Evolutionary conservation across 768 basidiomycete genomes (phyloP).

Genomic region (Suillus hirtellus): DNA sequence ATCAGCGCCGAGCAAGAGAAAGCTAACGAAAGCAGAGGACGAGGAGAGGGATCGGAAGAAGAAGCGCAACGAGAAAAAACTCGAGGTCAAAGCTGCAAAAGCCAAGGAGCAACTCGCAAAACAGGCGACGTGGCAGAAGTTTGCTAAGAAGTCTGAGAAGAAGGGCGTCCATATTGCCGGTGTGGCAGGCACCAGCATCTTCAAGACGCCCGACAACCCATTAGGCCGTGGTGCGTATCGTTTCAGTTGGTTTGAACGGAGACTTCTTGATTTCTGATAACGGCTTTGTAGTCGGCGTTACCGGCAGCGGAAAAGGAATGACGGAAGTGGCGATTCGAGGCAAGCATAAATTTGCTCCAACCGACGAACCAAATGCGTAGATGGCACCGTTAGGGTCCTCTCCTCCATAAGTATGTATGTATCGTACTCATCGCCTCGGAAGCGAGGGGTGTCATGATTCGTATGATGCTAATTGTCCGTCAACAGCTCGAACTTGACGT

Average conservation of each 20-base stretch:
- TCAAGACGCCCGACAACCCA: conserved; percentile 93
- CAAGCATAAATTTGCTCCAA: conserved; percentile 73
- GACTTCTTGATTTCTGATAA: too few relatives aligned
- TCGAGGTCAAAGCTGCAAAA: conserved; percentile 80
- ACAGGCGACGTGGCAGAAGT: conserved; percentile 91
- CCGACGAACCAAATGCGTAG: conserved; percentile 45
- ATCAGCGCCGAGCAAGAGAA: conserved; percentile 63
- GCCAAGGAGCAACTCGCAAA: conserved; percentile 85
- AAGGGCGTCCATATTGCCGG: conserved; percentile 92
- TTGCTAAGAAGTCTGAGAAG: conserved; percentile 92
- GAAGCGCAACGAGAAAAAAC: conserved; percentile 94
- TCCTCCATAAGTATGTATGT: conserved; percentile 7
- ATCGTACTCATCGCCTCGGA: background rate
- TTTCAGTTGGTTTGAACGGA: too few relatives aligned
- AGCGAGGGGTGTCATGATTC: conserved; percentile 1
- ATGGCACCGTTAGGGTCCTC: background rate
- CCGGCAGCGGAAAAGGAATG: conserved; percentile 88
- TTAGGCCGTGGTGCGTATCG: conserved; percentile 69
- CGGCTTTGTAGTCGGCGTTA: conserved; percentile 71
- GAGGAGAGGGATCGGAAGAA: conserved; percentile 87
- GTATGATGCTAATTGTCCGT: conserved; percentile 14
- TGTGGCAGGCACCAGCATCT: conserved; percentile 85
- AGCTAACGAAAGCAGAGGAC: conserved; percentile 77
- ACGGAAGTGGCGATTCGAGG: conserved; percentile 65
- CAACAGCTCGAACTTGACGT: conserved; percentile 21